Conservation (phyloP, 352 stramenopile species). For the Globisporangium viniferum region DNA sequence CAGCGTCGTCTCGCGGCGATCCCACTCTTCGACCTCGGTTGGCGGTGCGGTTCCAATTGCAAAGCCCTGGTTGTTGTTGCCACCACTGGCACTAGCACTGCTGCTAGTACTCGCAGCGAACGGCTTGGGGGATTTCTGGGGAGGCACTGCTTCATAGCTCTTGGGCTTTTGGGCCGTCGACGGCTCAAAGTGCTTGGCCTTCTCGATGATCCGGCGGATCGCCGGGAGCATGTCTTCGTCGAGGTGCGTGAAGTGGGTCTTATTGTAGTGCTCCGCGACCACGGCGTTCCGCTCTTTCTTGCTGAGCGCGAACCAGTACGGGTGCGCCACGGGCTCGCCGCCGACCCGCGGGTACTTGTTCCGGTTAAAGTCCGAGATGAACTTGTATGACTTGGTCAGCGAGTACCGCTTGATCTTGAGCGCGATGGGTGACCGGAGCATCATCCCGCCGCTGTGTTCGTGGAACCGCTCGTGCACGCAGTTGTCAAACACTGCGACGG, state of each 20-base stretch:
- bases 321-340: not conserved
- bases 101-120: not conserved
- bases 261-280: slow-evolving; percentile 16
- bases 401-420: slow-evolving; percentile 20
- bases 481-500: slow-evolving; percentile 12
- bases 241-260: slow-evolving; percentile 16
- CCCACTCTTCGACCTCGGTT: not conserved
- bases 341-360: slow-evolving; percentile 14
- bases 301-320: slow-evolving; percentile 12
- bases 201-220: slow-evolving; percentile 13
- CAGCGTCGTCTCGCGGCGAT: slow-evolving; percentile 14
- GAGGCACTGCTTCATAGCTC: not conserved
- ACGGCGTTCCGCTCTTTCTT: slow-evolving; percentile 14
- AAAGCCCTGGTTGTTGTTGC: not conserved
- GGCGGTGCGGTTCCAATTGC: not conserved
- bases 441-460: not conserved
- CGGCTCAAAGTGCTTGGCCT: slow-evolving; percentile 10
- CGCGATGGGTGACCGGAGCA: slow-evolving; percentile 9
- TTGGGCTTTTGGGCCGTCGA: not conserved
- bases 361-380: slow-evolving; percentile 17
- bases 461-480: slow-evolving; percentile 9
- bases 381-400: slow-evolving; percentile 16
- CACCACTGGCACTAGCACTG: not conserved
- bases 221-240: slow-evolving; percentile 16
- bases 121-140: not conserved